These are phyloP conservation scores for Alloteropsis angusta DNA, from an alignment of 202 grass and related monocot species.

Conservation along the genomic window DNA sequence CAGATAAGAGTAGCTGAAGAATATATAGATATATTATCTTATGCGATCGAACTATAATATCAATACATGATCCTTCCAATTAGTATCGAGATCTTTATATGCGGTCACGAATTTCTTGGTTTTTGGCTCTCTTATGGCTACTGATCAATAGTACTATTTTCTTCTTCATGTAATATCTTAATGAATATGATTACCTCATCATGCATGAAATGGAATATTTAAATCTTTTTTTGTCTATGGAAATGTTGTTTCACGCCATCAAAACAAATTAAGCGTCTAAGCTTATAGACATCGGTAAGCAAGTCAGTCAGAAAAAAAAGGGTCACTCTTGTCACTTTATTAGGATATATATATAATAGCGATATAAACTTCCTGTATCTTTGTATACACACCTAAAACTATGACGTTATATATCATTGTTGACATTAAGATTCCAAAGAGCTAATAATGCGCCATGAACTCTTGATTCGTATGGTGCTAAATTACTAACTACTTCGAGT, in stretches of 20 bases:
- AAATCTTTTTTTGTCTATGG: background rate
- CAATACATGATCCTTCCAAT: background rate
- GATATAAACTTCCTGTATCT: background rate
- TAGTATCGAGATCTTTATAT: background rate
- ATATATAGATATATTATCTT: background rate
- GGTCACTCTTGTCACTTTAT: too few species aligned
- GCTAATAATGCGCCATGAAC: background rate
- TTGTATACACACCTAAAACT: background rate
- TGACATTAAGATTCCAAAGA: background rate
- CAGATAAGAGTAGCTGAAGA: background rate
- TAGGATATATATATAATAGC: too few species aligned
- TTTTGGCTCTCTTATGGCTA: background rate
- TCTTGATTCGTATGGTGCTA: too few species aligned
- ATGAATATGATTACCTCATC: background rate
- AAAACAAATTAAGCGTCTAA: background rate
- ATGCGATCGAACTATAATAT: background rate
- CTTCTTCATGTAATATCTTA: background rate
- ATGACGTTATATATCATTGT: background rate
- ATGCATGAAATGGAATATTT: slow-evolving; percentile 8
- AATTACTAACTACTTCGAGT: background rate
- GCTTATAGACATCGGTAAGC: background rate
- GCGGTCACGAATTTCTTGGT: background rate
- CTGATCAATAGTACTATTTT: background rate
- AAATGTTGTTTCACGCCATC: background rate
- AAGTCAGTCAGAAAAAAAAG: background rate